These are phyloP conservation scores for Trichaptum fuscoviolaceum DNA, from an alignment of 768 basidiomycete species.

Conservation along the genomic window DNA sequence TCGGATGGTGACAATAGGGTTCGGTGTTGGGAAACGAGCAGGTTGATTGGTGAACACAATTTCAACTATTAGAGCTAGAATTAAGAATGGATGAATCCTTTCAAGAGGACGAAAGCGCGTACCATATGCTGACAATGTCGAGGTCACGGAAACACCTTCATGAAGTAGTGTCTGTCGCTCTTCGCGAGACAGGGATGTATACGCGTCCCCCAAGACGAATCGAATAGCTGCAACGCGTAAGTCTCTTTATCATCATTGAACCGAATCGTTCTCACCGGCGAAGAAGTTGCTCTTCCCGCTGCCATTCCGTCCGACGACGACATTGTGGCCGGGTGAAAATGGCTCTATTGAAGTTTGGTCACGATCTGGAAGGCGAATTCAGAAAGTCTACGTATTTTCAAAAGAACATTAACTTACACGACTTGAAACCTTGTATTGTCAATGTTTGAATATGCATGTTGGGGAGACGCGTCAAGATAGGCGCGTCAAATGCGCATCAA, in stretches of 20 bases:
- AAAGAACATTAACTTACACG: slow-evolving; percentile 50
- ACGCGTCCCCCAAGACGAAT: slow-evolving; percentile 96
- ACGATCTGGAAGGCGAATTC: slow-evolving; percentile 44
- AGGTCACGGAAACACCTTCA: slow-evolving; percentile 83
- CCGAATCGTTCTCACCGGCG: slow-evolving; percentile 51
- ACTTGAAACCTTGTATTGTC: slow-evolving; percentile 95
- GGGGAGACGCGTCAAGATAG: background rate
- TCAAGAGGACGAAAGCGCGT: slow-evolving; percentile 16
- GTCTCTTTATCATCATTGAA: background rate
- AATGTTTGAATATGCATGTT: slow-evolving; percentile 82
- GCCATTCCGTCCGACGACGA: slow-evolving; percentile 96
- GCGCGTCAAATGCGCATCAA: no score
- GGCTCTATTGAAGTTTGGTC: slow-evolving; percentile 93
- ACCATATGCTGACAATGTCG: slow-evolving; percentile 92
- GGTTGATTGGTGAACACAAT: slow-evolving; percentile 96
- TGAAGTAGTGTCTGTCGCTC: slow-evolving; percentile 92
- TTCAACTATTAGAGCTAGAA: slow-evolving; percentile 49
- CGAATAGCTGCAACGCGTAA: slow-evolving; percentile 64
- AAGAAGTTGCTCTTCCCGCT: slow-evolving; percentile 99
- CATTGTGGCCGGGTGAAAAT: slow-evolving; percentile 90
- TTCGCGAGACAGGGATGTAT: slow-evolving; percentile 90
- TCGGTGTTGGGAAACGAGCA: slow-evolving; percentile 88
- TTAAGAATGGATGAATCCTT: slow-evolving; percentile 5
- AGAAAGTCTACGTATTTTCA: slow-evolving; percentile 11
- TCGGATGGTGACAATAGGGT: slow-evolving; percentile 81